Evolutionary conservation across 306 rosid genomes (phyloP).

Genomic region (Vigna hirtella): DNA sequence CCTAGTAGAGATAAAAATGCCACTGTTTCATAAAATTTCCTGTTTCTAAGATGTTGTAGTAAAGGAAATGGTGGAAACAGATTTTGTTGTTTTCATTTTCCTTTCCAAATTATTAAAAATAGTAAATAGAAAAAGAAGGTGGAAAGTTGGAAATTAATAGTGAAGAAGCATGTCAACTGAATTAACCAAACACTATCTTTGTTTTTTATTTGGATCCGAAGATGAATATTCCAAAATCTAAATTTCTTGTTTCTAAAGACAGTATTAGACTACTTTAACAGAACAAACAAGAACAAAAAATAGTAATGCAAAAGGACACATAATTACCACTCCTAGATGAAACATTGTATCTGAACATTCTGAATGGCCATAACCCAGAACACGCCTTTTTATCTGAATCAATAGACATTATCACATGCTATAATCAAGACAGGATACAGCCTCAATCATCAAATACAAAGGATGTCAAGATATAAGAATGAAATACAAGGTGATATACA

Average conservation of each 20-base stretch:
- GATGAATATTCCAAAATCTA: constrained; percentile 18
- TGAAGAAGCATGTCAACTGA: background rate
- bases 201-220: background rate
- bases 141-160: background rate
- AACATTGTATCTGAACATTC: constrained; percentile 89
- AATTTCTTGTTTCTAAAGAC: constrained; percentile 25
- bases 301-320: constrained; percentile 36
- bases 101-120: background rate
- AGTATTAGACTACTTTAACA: constrained; percentile 10
- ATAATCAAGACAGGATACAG: constrained; percentile 33
- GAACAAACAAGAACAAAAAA: constrained; percentile 8
- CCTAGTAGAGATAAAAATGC: background rate
- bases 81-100: background rate
- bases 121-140: constrained; percentile 9
- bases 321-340: constrained; percentile 84
- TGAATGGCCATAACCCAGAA: constrained; percentile 77
- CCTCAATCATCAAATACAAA: constrained; percentile 22
- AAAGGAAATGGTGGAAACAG: constrained; percentile 18
- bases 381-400: constrained; percentile 78
- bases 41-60: background rate
- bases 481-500: constrained; percentile 28
- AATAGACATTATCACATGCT: constrained; percentile 25
- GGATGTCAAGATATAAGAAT: constrained; percentile 22
- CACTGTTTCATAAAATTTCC: constrained; percentile 1
- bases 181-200: constrained; percentile 10